These are phyloP conservation scores for Beauveria medogensis DNA, from an alignment of 2,329 filamentous ascomycete genomes.

Conservation along the genomic window DNA sequence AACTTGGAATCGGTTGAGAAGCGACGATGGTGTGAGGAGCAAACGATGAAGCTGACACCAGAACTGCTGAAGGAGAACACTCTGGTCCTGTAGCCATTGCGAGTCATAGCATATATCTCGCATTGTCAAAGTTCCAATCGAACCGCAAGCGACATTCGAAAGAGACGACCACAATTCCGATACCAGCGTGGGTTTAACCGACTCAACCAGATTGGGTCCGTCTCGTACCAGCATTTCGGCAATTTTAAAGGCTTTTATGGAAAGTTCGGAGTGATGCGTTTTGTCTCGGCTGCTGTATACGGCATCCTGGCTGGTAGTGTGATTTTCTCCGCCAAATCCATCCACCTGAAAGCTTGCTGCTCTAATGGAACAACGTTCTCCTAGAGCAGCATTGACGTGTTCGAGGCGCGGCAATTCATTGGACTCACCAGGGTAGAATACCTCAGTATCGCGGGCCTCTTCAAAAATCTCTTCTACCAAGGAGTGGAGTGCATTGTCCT, in stretches of 20 bases:
- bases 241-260: not conserved
- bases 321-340: slow-evolving; percentile 2
- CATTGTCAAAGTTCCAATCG: not conserved
- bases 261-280: not conserved
- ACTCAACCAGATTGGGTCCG: not conserved
- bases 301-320: not conserved
- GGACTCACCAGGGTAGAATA: not conserved
- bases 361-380: not conserved
- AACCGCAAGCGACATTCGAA: not conserved
- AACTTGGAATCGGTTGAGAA: not conserved
- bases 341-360: not conserved
- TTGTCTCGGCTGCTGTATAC: not conserved
- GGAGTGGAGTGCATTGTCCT: not conserved
- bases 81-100: not conserved
- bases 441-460: not conserved
- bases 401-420: not conserved
- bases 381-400: not conserved
- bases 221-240: not conserved
- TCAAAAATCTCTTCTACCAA: not conserved
- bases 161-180: not conserved
- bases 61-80: not conserved
- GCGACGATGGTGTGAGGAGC: not conserved
- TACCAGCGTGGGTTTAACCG: not conserved
- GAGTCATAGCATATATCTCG: not conserved
- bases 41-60: slow-evolving; percentile 1